These are phyloP conservation scores for Acanthamoeba lenticulata DNA, from an alignment of 208 protist species.

Conservation along the genomic window DNA sequence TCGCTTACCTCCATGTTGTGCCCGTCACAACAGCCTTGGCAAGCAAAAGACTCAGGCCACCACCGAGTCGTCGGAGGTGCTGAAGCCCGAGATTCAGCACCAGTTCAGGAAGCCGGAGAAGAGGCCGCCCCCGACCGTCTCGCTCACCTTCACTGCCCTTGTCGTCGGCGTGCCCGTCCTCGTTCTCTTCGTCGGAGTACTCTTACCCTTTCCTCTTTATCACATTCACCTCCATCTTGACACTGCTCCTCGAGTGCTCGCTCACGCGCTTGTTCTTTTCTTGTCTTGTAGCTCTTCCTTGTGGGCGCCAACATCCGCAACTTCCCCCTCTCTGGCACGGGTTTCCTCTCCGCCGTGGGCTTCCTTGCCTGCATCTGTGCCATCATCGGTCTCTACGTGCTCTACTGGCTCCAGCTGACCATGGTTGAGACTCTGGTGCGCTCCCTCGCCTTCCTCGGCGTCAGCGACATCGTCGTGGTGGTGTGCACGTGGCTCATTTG, in stretches of 20 bases:
- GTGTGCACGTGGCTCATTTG: neutral
- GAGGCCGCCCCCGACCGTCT: slow-evolving; percentile 24
- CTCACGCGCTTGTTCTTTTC: neutral
- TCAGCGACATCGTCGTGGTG: neutral
- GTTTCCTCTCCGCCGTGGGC: neutral
- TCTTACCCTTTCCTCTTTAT: neutral
- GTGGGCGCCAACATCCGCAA: neutral
- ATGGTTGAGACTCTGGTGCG: neutral
- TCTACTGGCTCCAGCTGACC: slow-evolving; percentile 21
- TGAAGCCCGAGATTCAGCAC: slow-evolving; percentile 46
- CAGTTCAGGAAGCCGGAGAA: slow-evolving; percentile 45
- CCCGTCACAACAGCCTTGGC: neutral
- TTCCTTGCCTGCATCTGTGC: neutral
- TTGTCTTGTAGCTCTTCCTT: neutral
- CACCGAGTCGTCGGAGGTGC: neutral
- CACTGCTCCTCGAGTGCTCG: neutral
- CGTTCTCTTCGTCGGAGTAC: neutral
- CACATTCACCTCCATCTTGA: neutral
- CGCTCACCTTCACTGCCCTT: neutral
- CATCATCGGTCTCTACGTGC: neutral
- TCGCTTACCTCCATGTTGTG: neutral
- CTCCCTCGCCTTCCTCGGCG: too few species aligned
- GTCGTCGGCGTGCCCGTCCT: slow-evolving; percentile 18
- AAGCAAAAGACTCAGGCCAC: neutral
- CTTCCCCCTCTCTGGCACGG: neutral